A percentile compares a stretch with the other conserved stretches of the same genome.
Evolutionary conservation across 1,284 basidiomycete species (phyloP).

Genomic region (Apiotrichum porosum): DNA sequence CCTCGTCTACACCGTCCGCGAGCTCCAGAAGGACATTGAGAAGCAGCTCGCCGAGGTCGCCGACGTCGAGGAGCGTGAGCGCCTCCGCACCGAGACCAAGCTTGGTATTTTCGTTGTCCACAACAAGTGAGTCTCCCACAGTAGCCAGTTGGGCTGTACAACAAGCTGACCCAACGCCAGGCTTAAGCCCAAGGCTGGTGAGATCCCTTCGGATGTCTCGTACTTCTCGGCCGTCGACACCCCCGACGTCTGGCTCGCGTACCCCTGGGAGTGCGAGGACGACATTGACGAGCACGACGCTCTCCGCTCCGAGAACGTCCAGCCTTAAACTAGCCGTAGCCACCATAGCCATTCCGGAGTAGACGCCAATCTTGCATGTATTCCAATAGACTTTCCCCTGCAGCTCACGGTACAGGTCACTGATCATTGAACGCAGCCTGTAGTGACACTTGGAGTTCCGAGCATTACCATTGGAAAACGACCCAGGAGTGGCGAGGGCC

Average conservation of each 20-base stretch:
- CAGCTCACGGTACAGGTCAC: no score
- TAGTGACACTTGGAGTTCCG: no score
- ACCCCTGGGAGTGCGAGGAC: constrained; percentile 48
- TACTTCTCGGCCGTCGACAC: constrained; percentile 50
- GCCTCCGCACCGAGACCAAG: constrained; percentile 60
- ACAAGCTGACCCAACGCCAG: constrained; percentile 17
- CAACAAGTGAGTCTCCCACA: constrained; percentile 60
- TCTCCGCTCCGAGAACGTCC: constrained; percentile 33
- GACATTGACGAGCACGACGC: constrained; percentile 45
- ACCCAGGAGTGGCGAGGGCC: no score
- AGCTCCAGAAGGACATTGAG: constrained; percentile 81
- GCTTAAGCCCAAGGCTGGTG: constrained; percentile 72
- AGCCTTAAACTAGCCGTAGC: background rate
- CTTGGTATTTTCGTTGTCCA: constrained; percentile 92
- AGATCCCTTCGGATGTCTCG: constrained; percentile 55
- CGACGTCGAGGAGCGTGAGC: constrained; percentile 63
- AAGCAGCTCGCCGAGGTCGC: constrained; percentile 60
- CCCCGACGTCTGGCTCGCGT: constrained; percentile 49
- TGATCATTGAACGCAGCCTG: no score
- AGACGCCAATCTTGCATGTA: background rate
- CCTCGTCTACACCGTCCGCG: constrained; percentile 75
- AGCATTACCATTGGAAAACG: no score
- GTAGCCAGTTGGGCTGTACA: no score
- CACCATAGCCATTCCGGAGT: background rate
- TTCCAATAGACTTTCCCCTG: no score